Evolutionary conservation across 169 alveolate species (phyloP), one percentile per base, ranked within the genome.

Genomic region (Cryptosporidium andersoni): DNA sequence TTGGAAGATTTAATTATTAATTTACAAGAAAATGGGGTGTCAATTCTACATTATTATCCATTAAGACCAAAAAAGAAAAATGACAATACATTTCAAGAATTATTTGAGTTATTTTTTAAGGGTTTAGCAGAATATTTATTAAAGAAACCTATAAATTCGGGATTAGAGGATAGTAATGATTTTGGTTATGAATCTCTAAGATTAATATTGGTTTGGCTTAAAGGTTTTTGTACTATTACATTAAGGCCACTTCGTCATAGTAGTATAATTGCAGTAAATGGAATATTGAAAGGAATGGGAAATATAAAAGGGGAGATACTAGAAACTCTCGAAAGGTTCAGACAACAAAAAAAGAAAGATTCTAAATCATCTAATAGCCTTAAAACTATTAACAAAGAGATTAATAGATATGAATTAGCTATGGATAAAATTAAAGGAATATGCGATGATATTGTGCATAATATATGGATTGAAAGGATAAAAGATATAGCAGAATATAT

Each of bases 221-320:
- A 56, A 16, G 11, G n/a, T 4, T 39, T 58, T n/a, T 25, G 64
- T 34, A 53, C 43, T 40, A 64, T 36, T 11, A 14, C 66, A 56
- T 25, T 74, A 34, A 55, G 85, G 11, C 85, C 85, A 37, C 74
- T 74, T 5, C 55, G 85, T 47, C 85, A 74, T n/a, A 58, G 74
- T 16, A 68, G 74, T 14, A 45, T 51, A 9, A 68, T 74, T 56
- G 85, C 85, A 16, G 16, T 74, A 39, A 74, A 74, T 48, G 85
- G 85, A 6, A 48, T 74, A n/a, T 62, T 74, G 12, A 74, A 42
- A 25, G 62, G 85, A 9, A 16, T 74, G 0, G 36, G 47, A 12
- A 36, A 40, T 34, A 34, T 63, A 25, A 74, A 49, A 34, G 34
- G 16, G 25, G 85, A 74, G 6, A 51, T 74, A 5, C 9, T 39